Percentiles rank a stretch among this genome's conserved stretches.
Evolutionary conservation across 1,284 basidiomycete species (phyloP).

Genomic region (Rhizoctonia solani): DNA sequence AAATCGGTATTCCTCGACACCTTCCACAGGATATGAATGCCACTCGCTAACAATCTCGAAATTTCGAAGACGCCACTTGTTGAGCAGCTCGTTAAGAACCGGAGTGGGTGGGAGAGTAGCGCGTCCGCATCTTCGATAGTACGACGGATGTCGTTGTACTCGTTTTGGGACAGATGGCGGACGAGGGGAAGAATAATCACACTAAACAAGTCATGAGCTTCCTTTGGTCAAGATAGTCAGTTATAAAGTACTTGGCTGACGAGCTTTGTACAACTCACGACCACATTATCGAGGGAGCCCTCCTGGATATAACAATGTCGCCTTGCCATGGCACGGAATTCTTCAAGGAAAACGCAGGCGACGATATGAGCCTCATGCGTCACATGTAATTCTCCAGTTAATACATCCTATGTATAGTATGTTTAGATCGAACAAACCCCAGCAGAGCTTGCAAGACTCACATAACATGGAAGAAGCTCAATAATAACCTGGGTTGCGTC

Average conservation of each 20-base stretch:
- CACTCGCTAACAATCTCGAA: too few species aligned
- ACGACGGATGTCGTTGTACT: constrained; percentile 2
- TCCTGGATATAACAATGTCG: constrained; percentile 11
- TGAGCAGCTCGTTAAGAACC: too few species aligned
- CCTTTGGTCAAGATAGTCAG: not conserved
- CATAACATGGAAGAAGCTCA: constrained; percentile 19
- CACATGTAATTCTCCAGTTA: constrained; percentile 5
- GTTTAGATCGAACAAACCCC: not conserved
- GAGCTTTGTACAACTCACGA: not conserved
- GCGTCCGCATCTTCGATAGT: not conserved
- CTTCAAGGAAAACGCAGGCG: constrained; percentile 3
- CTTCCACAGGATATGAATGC: too few species aligned
- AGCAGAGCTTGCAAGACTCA: not conserved
- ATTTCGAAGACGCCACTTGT: too few species aligned
- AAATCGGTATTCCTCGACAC: too few species aligned
- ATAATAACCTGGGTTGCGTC: not conserved
- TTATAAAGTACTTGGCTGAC: not conserved
- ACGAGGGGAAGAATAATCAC: constrained; percentile 7
- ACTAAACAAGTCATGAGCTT: constrained; percentile 13
- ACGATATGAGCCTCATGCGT: constrained; percentile 10
- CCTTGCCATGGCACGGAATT: constrained; percentile 1
- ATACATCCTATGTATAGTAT: not conserved
- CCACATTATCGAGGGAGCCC: constrained; percentile 1
- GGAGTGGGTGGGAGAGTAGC: not conserved
- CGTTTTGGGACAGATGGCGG: constrained; percentile 1